Evolutionary conservation across 176 grass and related monocot genomes (phyloP).

Genomic region (Alloteropsis semialata): DNA sequence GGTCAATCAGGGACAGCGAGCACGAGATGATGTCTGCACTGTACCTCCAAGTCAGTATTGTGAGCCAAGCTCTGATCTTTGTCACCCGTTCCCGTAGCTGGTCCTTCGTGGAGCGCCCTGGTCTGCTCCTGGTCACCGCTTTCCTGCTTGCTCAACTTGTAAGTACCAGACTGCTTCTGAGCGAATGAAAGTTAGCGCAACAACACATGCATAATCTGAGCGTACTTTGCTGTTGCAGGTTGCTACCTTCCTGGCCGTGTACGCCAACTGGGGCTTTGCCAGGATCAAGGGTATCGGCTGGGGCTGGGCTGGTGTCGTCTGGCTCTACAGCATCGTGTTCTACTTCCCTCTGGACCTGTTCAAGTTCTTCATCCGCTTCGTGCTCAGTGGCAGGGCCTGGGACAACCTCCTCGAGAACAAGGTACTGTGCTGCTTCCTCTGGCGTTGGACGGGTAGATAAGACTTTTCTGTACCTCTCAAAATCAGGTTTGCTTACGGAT

Average conservation of each 20-base stretch:
- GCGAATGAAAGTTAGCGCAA: background rate
- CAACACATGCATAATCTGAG: background rate
- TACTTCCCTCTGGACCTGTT: conserved; percentile 78
- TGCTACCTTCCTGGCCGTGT: conserved; percentile 77
- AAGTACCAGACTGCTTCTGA: conserved; percentile 4
- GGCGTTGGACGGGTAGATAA: background rate
- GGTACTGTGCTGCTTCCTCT: conserved; percentile 12
- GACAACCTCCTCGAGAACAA: conserved; percentile 90
- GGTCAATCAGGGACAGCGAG: conserved; percentile 52
- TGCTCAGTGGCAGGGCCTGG: conserved; percentile 92
- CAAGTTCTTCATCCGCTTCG: conserved; percentile 94
- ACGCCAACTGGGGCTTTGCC: conserved; percentile 93
- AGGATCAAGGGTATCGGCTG: conserved; percentile 86
- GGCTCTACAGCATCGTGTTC: conserved; percentile 93
- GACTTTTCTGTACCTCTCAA: background rate
- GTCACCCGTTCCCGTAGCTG: conserved; percentile 94
- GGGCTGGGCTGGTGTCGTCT: conserved; percentile 97
- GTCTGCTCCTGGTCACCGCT: conserved; percentile 65
- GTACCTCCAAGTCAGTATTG: conserved; percentile 99
- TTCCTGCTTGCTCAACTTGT: conserved; percentile 92
- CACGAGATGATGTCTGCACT: conserved; percentile 86
- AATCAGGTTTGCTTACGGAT: background rate
- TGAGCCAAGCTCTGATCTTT: conserved; percentile 94
- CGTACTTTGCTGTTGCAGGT: conserved; percentile 46
- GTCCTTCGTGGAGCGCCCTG: conserved; percentile 80